Conservation (phyloP, 371 early-diverging fungal species). For the Synchytrium microbalum region DNA sequence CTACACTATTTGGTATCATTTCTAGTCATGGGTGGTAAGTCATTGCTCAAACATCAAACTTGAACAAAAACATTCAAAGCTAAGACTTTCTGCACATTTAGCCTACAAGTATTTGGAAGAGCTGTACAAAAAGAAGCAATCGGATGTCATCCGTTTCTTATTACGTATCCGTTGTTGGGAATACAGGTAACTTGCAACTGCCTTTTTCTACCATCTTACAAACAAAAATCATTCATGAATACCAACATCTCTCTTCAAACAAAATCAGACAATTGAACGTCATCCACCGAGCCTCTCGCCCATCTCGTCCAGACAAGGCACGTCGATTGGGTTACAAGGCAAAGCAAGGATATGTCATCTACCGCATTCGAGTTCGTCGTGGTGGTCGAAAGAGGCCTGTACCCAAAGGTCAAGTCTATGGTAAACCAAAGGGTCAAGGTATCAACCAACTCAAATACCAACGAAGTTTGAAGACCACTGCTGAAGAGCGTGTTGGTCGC, state of each 20-base stretch:
- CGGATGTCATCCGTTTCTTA: conserved; percentile 97
- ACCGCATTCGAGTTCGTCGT: conserved; percentile 96
- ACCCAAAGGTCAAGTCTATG: conserved; percentile 95
- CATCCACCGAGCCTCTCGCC: conserved; percentile 95
- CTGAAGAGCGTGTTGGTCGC: conserved; percentile 96
- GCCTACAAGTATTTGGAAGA: too few species aligned
- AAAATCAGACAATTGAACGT: conserved; percentile 76
- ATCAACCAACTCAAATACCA: conserved; percentile 95
- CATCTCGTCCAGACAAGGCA: conserved; percentile 98
- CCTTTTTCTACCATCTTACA: conserved; percentile 5
- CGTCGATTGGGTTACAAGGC: conserved; percentile 98
- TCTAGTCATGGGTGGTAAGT: too few species aligned
- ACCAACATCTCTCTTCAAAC: conserved; percentile 5
- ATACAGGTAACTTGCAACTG: conserved; percentile 66
- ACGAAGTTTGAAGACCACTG: conserved; percentile 84
- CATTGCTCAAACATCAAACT: too few species aligned
- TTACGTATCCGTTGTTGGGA: conserved; percentile 98
- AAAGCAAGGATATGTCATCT: conserved; percentile 97
- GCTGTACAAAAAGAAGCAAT: conserved; percentile 98
- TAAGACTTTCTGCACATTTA: too few species aligned
- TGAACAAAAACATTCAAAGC: too few species aligned
- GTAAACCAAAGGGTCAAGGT: conserved; percentile 97
- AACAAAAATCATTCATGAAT: not conserved
- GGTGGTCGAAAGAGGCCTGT: conserved; percentile 95
- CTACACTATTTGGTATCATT: too few species aligned